Evolutionary conservation across 257 asterid species (phyloP).

Genomic region (Perilla frutescens): DNA sequence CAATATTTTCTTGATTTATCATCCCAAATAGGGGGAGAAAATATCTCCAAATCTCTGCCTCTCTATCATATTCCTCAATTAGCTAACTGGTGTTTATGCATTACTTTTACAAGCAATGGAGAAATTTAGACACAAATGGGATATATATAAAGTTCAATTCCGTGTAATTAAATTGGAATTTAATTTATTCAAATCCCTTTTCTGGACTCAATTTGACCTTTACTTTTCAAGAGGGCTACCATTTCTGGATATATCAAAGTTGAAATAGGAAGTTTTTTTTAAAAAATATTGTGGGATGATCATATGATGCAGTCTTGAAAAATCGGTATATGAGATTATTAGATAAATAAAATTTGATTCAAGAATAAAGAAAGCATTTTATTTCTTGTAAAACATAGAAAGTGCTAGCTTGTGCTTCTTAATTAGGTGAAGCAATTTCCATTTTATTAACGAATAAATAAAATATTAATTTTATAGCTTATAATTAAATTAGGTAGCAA

Average conservation of each 20-base stretch:
- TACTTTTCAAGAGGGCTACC: not conserved
- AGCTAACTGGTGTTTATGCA: slow-evolving; percentile 30
- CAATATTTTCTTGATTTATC: slow-evolving; percentile 42
- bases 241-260: not conserved
- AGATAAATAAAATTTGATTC: too few species aligned
- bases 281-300: too few species aligned
- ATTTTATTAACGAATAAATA: not conserved
- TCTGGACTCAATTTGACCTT: slow-evolving; percentile 21
- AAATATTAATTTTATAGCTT: too few species aligned
- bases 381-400: not conserved
- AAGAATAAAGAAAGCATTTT: too few species aligned
- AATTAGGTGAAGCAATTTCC: too few species aligned
- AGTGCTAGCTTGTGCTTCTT: not conserved
- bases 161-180: not conserved
- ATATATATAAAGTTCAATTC: not conserved
- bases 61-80: slow-evolving; percentile 39
- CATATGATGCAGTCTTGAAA: not conserved
- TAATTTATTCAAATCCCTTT: not conserved
- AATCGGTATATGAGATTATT: too few species aligned
- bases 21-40: slow-evolving; percentile 38
- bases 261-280: not conserved
- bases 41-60: slow-evolving; percentile 44
- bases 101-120: slow-evolving; percentile 12
- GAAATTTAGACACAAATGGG: not conserved
- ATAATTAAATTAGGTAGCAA: too few species aligned